Conservation (phyloP, 192 early-diverging fungal species). For the Neocallimastix lanati region DNA sequence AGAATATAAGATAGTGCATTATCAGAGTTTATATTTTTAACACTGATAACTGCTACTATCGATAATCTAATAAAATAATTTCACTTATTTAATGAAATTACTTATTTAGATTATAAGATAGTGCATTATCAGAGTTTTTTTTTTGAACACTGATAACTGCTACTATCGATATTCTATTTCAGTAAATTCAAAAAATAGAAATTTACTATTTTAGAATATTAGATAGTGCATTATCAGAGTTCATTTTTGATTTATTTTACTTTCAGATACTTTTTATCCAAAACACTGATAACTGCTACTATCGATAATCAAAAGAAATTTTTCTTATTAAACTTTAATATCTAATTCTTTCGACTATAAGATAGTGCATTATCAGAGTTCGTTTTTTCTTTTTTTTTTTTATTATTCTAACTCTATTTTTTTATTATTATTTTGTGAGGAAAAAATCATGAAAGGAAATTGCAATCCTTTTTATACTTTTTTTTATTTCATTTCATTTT, state of each 20-base stretch:
- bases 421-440: too few species aligned
- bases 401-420: too few species aligned
- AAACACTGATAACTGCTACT: neutral
- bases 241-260: too few species aligned
- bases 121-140: neutral
- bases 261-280: too few species aligned
- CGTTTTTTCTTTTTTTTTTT: too few species aligned
- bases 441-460: too few species aligned
- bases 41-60: neutral
- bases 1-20: neutral
- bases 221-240: neutral
- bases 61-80: neutral
- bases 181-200: neutral
- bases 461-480: too few species aligned
- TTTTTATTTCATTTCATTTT: too few species aligned
- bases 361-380: neutral
- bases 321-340: neutral
- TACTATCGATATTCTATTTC: neutral
- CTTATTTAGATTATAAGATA: neutral
- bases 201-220: neutral
- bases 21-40: neutral
- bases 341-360: neutral
- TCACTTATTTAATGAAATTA: neutral
- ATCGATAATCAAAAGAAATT: neutral
- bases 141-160: neutral